Conservation (phyloP, 768 basidiomycete species). For the Phaeolepiota aurea region DNA sequence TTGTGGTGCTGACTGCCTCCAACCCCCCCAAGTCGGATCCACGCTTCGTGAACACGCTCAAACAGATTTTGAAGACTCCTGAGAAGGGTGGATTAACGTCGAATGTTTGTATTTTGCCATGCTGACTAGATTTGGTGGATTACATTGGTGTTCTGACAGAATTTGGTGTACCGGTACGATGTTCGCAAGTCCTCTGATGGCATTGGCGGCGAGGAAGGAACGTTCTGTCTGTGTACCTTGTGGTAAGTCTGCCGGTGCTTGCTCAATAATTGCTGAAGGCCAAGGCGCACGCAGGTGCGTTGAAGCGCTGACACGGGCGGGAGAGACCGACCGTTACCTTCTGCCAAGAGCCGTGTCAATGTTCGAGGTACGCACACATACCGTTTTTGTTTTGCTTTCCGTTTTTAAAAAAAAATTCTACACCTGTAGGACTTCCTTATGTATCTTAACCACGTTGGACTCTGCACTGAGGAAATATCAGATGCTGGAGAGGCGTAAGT, state of each 20-base stretch:
- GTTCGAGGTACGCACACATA: constrained; percentile 65
- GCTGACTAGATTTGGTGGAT: background rate
- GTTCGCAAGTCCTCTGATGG: constrained; percentile 81
- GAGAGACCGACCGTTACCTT: constrained; percentile 63
- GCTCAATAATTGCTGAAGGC: no score
- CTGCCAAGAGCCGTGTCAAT: constrained; percentile 68
- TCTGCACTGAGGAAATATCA: constrained; percentile 83
- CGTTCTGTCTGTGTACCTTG: constrained; percentile 83
- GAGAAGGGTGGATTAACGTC: constrained; percentile 89
- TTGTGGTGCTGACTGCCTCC: background rate
- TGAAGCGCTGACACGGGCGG: constrained; percentile 85
- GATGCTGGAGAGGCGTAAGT: constrained; percentile 76
- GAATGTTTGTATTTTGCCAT: constrained; percentile 38
- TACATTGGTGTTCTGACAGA: constrained; percentile 30
- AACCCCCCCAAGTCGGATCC: constrained; percentile 73
- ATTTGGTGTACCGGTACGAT: constrained; percentile 87
- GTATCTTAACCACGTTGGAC: constrained; percentile 80
- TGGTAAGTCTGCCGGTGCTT: constrained; percentile 55
- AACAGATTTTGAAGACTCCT: constrained; percentile 74
- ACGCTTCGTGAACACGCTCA: constrained; percentile 79
- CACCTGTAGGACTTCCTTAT: constrained; percentile 59
- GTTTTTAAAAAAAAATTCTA: background rate
- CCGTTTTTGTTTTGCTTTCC: background rate
- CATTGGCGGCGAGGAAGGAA: constrained; percentile 93
- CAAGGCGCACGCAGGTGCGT: constrained; percentile 79